Evolutionary conservation across 2,329 filamentous ascomycete genomes (phyloP).

Genomic region (Phaeosphaeriaceae sp.): DNA sequence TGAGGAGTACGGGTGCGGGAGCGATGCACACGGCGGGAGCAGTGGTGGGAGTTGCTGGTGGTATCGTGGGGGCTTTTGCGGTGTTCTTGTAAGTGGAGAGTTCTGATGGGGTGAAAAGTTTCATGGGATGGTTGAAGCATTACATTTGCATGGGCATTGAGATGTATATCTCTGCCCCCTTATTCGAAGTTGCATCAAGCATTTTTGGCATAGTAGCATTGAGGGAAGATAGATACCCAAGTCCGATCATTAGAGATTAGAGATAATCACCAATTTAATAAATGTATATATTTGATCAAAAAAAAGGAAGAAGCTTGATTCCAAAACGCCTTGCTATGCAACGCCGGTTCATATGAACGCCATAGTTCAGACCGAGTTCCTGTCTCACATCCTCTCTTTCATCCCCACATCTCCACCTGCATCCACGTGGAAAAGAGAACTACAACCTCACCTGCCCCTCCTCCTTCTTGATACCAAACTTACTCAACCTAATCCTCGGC

Average conservation of each 20-base stretch:
- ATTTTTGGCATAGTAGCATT: background rate
- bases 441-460: slow-evolving; percentile 1
- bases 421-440: no score
- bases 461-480: slow-evolving; percentile 67
- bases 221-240: slow-evolving; percentile 4
- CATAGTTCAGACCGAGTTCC: background rate
- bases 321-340: background rate
- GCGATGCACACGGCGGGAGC: slow-evolving; percentile 4
- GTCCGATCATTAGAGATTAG: background rate
- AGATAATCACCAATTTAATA: background rate
- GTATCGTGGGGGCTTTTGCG: slow-evolving; percentile 7
- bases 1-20: slow-evolving; percentile 5
- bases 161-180: background rate
- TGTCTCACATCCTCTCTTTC: background rate
- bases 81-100: slow-evolving; percentile 4
- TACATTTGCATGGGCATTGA: slow-evolving; percentile 2
- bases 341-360: background rate
- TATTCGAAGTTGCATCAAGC: background rate
- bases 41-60: slow-evolving; percentile 4
- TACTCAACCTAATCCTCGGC: slow-evolving; percentile 80
- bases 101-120: background rate
- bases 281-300: background rate
- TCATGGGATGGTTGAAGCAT: slow-evolving; percentile 1
- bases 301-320: background rate
- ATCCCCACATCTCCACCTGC: no score